Evolutionary conservation across 2,329 filamentous ascomycete genomes (phyloP), one percentile per base, ranked within the genome.

Genomic region (Fusarium coicis): DNA sequence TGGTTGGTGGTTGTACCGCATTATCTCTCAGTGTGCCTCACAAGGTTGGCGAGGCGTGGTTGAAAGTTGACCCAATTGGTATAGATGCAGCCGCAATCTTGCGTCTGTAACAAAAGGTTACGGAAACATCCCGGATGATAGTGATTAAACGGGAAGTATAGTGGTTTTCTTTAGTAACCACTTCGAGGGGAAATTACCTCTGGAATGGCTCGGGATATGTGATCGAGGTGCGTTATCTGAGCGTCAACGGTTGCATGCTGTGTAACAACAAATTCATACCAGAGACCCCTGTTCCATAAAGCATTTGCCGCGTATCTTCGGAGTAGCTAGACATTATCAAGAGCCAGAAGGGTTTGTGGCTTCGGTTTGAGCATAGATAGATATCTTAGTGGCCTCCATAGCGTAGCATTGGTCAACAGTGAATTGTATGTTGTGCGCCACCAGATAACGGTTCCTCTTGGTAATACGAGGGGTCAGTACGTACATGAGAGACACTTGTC

Each of bases 1-100:
- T 60, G 52, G 71, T 52, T 50, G 53, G 68, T 75, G 72, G 68
- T 64, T 57, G 68, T 55, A 74, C 70, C 58, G 69, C 63, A 55
- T 63, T 69, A 57, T 68, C 50, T 62, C 46, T 50, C 52, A 49
- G 18, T 63, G 49, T 61, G 50, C 44, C 56, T 63, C 53, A 47
- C 36, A 34, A 67, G 56, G 56, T 54, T 73, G 70, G 66, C 34
- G 65, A 69, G 67, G 58, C 57, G 62, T 61, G 54, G 36, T 67
- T 32, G 39, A 53, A 46, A 54, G 34, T 57, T 73, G 57, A 36
- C 70, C 57, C 52, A 66, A 61, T 71, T 57, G 49, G 70, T 68
- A 55, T 52, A 61, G 70, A 71, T 67, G 61, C 70, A 63, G 67
- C 57, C 43, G 55, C 66, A 73, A 60, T 71, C 66, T 71, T 55